Conservation (phyloP, 768 basidiomycete species). For the Hygrocybe punicea region DNA sequence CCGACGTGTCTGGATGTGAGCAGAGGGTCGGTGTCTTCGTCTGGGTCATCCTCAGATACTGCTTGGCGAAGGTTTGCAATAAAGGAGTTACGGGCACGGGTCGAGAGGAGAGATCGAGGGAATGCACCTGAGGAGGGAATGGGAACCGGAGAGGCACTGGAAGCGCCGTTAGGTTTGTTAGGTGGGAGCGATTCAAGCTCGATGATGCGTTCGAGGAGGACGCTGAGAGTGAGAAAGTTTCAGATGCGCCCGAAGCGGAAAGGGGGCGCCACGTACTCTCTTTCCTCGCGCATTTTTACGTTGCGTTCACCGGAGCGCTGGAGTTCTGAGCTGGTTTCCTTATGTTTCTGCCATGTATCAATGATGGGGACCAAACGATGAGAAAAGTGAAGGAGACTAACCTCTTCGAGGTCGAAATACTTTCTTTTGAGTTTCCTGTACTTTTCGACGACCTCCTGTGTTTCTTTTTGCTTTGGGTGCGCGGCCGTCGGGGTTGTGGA, state of each 20-base stretch:
- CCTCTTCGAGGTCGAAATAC: constrained; percentile 69
- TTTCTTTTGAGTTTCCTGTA: constrained; percentile 62
- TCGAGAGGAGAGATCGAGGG: constrained; percentile 43
- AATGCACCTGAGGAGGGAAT: constrained; percentile 47
- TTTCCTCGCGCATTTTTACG: constrained; percentile 56
- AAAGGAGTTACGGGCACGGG: constrained; percentile 44
- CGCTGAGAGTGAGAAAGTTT: constrained; percentile 31
- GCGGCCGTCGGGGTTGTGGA: too few relatives aligned
- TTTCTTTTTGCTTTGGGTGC: constrained; percentile 36
- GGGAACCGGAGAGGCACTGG: constrained; percentile 20
- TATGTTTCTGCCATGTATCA: constrained; percentile 49
- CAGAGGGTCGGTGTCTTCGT: constrained; percentile 46
- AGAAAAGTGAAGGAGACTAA: constrained; percentile 37
- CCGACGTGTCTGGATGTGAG: constrained; percentile 45
- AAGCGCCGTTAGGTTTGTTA: constrained; percentile 22
- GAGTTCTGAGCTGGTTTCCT: constrained; percentile 55
- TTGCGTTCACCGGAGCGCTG: constrained; percentile 62
- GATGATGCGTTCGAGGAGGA: constrained; percentile 56
- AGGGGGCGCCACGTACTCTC: constrained; percentile 46
- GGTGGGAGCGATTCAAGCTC: constrained; percentile 52
- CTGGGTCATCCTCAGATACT: constrained; percentile 42
- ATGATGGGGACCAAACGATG: constrained; percentile 10
- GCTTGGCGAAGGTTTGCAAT: constrained; percentile 48
- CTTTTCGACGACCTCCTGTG: constrained; percentile 55
- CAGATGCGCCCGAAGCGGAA: too few relatives aligned